These are phyloP conservation scores for Intubia oerlemansii DNA, from an alignment of 2,329 filamentous ascomycete genomes.

Conservation along the genomic window DNA sequence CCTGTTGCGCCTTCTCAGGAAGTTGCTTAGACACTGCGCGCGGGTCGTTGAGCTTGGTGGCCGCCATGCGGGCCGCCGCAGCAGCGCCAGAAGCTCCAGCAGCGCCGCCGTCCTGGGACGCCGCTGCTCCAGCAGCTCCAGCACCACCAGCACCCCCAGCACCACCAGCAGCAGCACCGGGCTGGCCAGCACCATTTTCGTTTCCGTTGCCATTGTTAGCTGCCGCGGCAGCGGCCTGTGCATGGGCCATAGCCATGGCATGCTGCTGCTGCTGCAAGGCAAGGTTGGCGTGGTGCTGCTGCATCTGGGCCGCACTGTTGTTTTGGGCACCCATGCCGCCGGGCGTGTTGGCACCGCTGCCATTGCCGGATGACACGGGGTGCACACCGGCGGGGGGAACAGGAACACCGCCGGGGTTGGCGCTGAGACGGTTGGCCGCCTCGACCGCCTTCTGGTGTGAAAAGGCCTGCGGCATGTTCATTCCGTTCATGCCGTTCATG, in stretches of 20 bases:
- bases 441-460: constrained; percentile 28
- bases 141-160: too few species aligned
- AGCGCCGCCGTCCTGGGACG: constrained; percentile 1
- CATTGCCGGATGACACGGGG: background rate
- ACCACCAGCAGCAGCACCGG: background rate
- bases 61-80: too few species aligned
- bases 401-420: too few species aligned
- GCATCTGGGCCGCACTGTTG: too few species aligned
- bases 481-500: constrained; percentile 2
- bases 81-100: too few species aligned
- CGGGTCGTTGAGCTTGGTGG: constrained; percentile 29
- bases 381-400: too few species aligned
- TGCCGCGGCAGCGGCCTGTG: too few species aligned
- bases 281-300: constrained; percentile 6
- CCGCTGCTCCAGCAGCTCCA: constrained; percentile 2
- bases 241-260: too few species aligned
- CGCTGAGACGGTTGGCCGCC: constrained; percentile 21
- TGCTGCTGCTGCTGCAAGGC: constrained; percentile 5
- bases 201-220: constrained; percentile 8
- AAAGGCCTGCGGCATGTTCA: constrained; percentile 20
- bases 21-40: constrained; percentile 72
- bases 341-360: constrained; percentile 1
- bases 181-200: background rate
- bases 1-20: constrained; percentile 40
- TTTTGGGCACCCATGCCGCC: too few species aligned